Evolutionary conservation across 768 basidiomycete species (phyloP).

Genomic region (Termitomyces sp.): DNA sequence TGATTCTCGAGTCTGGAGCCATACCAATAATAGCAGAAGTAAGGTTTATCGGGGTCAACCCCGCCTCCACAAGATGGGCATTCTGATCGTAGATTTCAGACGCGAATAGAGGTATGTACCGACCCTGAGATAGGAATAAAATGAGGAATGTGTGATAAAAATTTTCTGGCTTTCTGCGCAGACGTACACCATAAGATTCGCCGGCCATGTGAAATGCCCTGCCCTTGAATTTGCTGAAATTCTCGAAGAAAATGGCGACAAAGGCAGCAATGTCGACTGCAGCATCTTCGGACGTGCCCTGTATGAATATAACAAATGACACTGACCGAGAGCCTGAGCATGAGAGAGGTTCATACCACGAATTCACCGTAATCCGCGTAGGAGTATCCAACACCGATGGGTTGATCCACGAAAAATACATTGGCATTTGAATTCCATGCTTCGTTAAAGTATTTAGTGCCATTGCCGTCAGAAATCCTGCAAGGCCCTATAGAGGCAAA

Average conservation of each 20-base stretch:
- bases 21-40: slow-evolving; percentile 68
- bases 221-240: slow-evolving; percentile 67
- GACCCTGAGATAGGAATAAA: slow-evolving; percentile 36
- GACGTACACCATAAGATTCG: slow-evolving; percentile 70
- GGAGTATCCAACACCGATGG: slow-evolving; percentile 55
- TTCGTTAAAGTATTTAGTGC: slow-evolving; percentile 48
- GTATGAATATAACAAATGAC: neutral
- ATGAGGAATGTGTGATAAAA: neutral
- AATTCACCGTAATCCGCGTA: slow-evolving; percentile 60
- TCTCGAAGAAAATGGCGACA: slow-evolving; percentile 67
- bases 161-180: no score
- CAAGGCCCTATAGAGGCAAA: slow-evolving; percentile 49
- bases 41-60: slow-evolving; percentile 57
- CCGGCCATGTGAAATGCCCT: slow-evolving; percentile 61
- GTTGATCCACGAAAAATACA: slow-evolving; percentile 59
- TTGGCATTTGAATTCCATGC: slow-evolving; percentile 68
- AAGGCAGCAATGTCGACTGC: slow-evolving; percentile 69
- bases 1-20: neutral
- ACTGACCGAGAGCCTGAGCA: neutral
- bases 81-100: slow-evolving; percentile 76
- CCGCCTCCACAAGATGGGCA: slow-evolving; percentile 40
- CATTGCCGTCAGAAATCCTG: slow-evolving; percentile 44
- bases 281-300: slow-evolving; percentile 63
- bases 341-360: slow-evolving; percentile 31
- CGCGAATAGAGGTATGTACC: slow-evolving; percentile 71